Conservation (phyloP, 768 basidiomycete genomes). For the Hericium erinaceus region DNA sequence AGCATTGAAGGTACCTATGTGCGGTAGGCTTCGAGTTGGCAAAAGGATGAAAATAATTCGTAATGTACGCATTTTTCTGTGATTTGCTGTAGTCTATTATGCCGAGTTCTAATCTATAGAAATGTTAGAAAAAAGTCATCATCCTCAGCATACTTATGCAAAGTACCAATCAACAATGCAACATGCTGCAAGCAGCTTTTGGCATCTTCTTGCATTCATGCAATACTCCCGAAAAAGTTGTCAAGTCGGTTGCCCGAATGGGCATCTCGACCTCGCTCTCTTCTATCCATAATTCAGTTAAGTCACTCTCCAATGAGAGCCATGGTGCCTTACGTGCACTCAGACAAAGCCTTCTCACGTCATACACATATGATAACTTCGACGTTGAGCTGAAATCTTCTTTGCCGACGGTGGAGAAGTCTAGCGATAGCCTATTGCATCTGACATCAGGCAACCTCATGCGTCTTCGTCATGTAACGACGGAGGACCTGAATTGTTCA, state of each 20-base stretch:
- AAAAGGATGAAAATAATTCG: too few species aligned
- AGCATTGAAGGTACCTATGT: too few species aligned
- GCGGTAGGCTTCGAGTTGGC: too few species aligned
- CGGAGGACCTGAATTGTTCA: slow-evolving; percentile 23
- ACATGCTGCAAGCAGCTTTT: slow-evolving; percentile 14
- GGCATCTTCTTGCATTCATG: slow-evolving; percentile 16
- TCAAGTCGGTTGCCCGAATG: background rate
- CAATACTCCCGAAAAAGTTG: background rate
- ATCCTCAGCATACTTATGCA: slow-evolving; percentile 9
- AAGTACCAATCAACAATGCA: slow-evolving; percentile 14
- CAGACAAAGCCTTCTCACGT: too few species aligned
- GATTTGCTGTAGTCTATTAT: too few species aligned
- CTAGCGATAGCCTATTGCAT: background rate
- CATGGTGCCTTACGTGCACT: too few species aligned
- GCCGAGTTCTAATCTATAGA: background rate
- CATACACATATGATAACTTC: background rate
- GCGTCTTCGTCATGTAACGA: slow-evolving; percentile 16
- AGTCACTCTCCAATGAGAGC: background rate
- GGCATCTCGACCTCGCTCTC: background rate
- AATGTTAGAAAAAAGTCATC: background rate
- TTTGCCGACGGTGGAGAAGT: background rate
- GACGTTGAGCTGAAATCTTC: background rate
- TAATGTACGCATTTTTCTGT: too few species aligned
- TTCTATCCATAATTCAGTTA: background rate
- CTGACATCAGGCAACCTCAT: slow-evolving; percentile 24